These are phyloP conservation scores for Trypanosomatidae sp. DNA, from an alignment of 208 protist genomes.

Conservation along the genomic window DNA sequence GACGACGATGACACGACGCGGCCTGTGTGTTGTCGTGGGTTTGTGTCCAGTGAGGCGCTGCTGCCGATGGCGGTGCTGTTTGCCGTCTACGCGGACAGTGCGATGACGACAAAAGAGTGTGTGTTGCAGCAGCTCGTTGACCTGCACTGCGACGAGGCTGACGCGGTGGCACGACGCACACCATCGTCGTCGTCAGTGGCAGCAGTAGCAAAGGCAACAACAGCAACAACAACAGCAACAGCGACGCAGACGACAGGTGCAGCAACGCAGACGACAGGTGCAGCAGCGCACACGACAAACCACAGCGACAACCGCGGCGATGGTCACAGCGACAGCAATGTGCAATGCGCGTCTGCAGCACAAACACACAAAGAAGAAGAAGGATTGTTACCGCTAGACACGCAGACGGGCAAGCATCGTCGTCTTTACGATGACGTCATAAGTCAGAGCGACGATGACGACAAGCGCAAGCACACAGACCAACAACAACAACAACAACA, in stretches of 20 bases:
- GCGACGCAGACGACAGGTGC: not conserved
- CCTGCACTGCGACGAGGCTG: slow-evolving; percentile 57
- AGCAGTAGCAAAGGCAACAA: not conserved
- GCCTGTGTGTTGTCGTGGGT: slow-evolving; percentile 56
- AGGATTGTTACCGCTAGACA: too few species aligned
- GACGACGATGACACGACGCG: slow-evolving; percentile 1
- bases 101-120: slow-evolving; percentile 38
- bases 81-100: slow-evolving; percentile 23
- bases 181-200: not conserved
- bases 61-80: slow-evolving; percentile 69
- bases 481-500: too few species aligned
- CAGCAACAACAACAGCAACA: not conserved
- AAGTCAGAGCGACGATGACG: too few species aligned
- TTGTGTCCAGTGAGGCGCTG: slow-evolving; percentile 41
- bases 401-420: not conserved
- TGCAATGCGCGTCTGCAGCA: too few species aligned
- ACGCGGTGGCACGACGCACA: slow-evolving; percentile 7
- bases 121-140: slow-evolving; percentile 58
- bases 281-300: not conserved
- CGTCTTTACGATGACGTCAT: not conserved
- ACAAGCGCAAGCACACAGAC: too few species aligned
- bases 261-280: not conserved
- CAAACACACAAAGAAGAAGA: too few species aligned
- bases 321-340: too few species aligned
- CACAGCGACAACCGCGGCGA: not conserved